Base-by-base conservation (phyloP, 148 eudicot genomes). In the Vaccinium darrowii region DNA sequence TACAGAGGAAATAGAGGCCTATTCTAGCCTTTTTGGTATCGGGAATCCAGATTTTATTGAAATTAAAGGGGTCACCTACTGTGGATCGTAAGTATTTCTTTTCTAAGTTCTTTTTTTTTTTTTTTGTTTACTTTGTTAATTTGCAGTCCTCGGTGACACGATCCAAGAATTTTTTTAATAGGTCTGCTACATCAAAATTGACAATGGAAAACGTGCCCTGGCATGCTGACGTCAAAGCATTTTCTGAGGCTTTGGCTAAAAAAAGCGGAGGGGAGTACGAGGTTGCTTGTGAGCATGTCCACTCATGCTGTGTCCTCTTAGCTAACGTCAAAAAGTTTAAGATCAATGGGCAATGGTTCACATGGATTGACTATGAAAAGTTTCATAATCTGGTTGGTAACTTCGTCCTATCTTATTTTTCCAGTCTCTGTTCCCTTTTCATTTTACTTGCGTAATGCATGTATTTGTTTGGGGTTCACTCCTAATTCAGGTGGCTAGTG, bases 141-240 rank as follows among this genome's bases (percentile, higher is more conserved):
- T 18, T 25, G 13, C 25, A 53, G 53, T 39, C 80, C 65, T 47
- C 33, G 36, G 63, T 88, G 49, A 88, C 10, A 43, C 18, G 13
- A 58, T 80, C 23, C 53, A 72, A 54, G 15, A 19, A 2, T 72
- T 60, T 81, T 69, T 85, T 54, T 67, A 69, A 51, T 90, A 97
- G 99, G 84, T 86, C 99, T 79, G 98, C 98, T 81, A 95, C 99
- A 72, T 97, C 99, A 85, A 97, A 95, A 88, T 86, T 97, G 91
- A 97, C 99, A n/a, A 97, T 95, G 99, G 99, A 97, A 85, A 97
- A 97, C 83, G 99, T 97, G 62, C 99, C 99, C 4, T 97, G 99
- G 99, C 99, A 97, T 88, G n/a, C 98, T 85, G 99, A 95, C 85
- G 99, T 97, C 8, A 95, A 89, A 88, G 95, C 91, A 19, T 97